Percentiles rank a stretch among this genome's conserved stretches.
Evolutionary conservation across 352 stramenopile genomes (phyloP).

Genomic region (Blastocystis sp.): DNA sequence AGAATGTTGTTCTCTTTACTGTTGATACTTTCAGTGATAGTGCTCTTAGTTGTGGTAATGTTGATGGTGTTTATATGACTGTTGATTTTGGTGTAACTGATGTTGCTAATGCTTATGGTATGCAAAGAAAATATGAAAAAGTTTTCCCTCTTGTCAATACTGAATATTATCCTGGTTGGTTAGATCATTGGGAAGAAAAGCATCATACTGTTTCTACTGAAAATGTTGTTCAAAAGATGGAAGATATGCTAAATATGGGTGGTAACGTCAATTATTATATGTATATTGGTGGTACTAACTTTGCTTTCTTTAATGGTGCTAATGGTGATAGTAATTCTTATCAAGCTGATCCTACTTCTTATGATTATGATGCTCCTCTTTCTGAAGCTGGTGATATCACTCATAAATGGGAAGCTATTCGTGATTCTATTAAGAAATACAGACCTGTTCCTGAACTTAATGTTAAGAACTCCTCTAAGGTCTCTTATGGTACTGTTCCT

Average conservation of each 20-base stretch:
- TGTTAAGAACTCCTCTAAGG: slow-evolving; percentile 15
- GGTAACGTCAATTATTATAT: slow-evolving; percentile 46
- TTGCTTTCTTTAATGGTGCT: slow-evolving; percentile 43
- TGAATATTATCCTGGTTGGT: slow-evolving; percentile 45
- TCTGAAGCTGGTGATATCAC: slow-evolving; percentile 36
- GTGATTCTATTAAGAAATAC: slow-evolving; percentile 31
- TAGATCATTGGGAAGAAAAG: slow-evolving; percentile 42
- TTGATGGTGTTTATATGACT: slow-evolving; percentile 37
- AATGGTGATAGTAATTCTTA: slow-evolving; percentile 37
- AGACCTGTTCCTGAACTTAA: not conserved
- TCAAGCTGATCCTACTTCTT: slow-evolving; percentile 42
- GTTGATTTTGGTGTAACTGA: slow-evolving; percentile 39
- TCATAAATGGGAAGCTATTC: slow-evolving; percentile 35
- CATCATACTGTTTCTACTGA: slow-evolving; percentile 35
- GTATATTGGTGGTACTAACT: slow-evolving; percentile 47
- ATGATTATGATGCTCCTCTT: slow-evolving; percentile 46
- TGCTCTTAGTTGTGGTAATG: slow-evolving; percentile 25
- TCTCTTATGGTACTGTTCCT: not conserved
- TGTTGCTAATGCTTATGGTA: not conserved
- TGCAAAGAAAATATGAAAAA: slow-evolving; percentile 39
- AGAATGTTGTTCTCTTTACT: slow-evolving; percentile 42
- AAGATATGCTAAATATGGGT: slow-evolving; percentile 37
- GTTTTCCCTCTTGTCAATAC: slow-evolving; percentile 38
- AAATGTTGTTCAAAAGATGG: slow-evolving; percentile 22
- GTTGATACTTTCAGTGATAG: slow-evolving; percentile 31